These are phyloP conservation scores for Lablab purpureus DNA, from an alignment of 306 rosid species.

Conservation along the genomic window DNA sequence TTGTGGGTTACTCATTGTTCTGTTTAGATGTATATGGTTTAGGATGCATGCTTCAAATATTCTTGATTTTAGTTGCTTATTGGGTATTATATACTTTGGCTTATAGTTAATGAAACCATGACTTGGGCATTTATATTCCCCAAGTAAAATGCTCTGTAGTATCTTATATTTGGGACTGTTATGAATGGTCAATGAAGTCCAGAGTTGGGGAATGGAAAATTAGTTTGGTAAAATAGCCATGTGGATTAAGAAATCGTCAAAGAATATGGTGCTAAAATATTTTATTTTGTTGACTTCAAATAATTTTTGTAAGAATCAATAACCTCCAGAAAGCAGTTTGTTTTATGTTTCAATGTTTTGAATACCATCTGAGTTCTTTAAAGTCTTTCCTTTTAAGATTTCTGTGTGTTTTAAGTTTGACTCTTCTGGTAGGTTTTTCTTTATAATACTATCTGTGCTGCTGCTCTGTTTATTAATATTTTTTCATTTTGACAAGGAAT, in stretches of 20 bases:
- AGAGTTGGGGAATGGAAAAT: slow-evolving; percentile 10
- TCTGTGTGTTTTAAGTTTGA: neutral
- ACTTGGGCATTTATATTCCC: neutral
- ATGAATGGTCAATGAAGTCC: slow-evolving; percentile 15
- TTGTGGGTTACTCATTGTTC: slow-evolving; percentile 38
- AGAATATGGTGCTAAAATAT: neutral
- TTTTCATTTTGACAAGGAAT: neutral
- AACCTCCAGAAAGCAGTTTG: neutral
- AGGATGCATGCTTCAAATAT: slow-evolving; percentile 24
- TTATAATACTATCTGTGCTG: no score
- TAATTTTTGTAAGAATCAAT: neutral
- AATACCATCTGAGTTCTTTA: neutral
- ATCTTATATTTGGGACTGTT: slow-evolving; percentile 1
- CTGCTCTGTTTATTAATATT: neutral
- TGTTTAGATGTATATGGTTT: slow-evolving; percentile 19
- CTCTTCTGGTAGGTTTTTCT: neutral
- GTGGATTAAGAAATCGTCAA: slow-evolving; percentile 9
- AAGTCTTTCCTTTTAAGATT: neutral
- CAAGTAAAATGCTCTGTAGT: neutral
- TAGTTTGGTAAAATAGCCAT: slow-evolving; percentile 2
- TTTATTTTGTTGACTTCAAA: neutral
- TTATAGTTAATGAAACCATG: slow-evolving; percentile 22
- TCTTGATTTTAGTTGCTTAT: slow-evolving; percentile 25
- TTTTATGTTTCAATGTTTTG: neutral
- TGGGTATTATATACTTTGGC: slow-evolving; percentile 1